These are phyloP conservation scores for Juglanconis juglandina DNA, from an alignment of 2,329 filamentous ascomycete genomes.

Conservation along the genomic window DNA sequence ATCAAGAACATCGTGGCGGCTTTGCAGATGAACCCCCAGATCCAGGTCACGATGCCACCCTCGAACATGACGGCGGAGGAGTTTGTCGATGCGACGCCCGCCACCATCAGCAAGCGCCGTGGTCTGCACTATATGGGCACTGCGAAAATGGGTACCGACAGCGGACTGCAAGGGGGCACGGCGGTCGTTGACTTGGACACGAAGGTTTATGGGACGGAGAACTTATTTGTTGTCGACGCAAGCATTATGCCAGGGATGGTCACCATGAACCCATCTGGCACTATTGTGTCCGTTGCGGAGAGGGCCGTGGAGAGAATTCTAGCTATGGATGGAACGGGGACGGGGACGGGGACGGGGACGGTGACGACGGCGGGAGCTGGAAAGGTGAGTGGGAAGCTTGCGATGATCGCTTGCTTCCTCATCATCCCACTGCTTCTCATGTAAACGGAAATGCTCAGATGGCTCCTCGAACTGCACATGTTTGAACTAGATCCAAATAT, in stretches of 20 bases:
- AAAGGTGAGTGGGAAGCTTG: no score
- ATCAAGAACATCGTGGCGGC: not conserved
- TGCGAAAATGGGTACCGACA: conserved; percentile 51
- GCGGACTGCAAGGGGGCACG: conserved; percentile 44
- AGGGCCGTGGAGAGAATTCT: conserved; percentile 27
- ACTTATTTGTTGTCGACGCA: conserved; percentile 60
- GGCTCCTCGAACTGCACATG: no score
- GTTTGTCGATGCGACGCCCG: not conserved
- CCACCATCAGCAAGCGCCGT: not conserved
- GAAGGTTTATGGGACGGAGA: conserved; percentile 57
- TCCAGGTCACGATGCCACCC: not conserved
- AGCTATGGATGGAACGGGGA: not conserved
- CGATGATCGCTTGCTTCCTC: no score
- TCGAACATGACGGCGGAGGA: not conserved
- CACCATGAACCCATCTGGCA: conserved; percentile 55
- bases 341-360: no score
- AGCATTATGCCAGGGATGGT: conserved; percentile 62
- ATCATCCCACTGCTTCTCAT: no score
- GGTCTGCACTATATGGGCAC: conserved; percentile 35
- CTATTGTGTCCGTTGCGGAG: conserved; percentile 37
- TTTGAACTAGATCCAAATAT: no score
- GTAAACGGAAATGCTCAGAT: no score
- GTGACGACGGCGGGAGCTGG: no score
- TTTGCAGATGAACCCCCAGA: not conserved
- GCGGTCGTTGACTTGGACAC: conserved; percentile 55